A percentile compares a stretch with the other conserved stretches of the same genome.
These are phyloP conservation scores for Phytophthora sp. DNA, from an alignment of 352 stramenopile species.

Conservation along the genomic window DNA sequence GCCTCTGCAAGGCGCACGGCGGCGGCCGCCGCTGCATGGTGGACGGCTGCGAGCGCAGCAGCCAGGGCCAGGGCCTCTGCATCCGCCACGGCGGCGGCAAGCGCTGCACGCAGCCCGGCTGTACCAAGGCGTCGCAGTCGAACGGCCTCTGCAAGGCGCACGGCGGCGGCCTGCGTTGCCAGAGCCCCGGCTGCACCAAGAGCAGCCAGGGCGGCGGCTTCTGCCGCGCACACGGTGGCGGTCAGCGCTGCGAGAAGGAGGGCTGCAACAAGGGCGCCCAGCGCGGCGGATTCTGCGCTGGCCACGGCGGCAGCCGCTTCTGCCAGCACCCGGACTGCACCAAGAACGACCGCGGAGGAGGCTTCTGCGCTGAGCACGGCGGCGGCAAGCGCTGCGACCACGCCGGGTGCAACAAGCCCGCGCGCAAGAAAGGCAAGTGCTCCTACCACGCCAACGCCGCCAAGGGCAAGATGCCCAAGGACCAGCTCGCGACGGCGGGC, in stretches of 20 bases:
- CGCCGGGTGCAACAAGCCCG: slow-evolving; percentile 79
- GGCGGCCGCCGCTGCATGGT: slow-evolving; percentile 82
- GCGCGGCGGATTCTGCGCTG: slow-evolving; percentile 78
- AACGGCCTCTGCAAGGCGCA: slow-evolving; percentile 89
- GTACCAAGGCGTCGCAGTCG: slow-evolving; percentile 83
- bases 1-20: slow-evolving; percentile 84
- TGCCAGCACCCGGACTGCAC: slow-evolving; percentile 88
- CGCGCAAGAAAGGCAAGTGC: slow-evolving; percentile 88
- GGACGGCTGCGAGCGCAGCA: slow-evolving; percentile 80
- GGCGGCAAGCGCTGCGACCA: slow-evolving; percentile 85
- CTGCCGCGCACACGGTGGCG: slow-evolving; percentile 83
- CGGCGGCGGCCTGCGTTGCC: slow-evolving; percentile 80
- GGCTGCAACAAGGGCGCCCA: slow-evolving; percentile 87
- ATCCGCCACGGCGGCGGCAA: slow-evolving; percentile 87
- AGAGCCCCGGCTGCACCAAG: slow-evolving; percentile 80
- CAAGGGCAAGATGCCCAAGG: slow-evolving; percentile 73
- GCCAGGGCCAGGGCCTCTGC: slow-evolving; percentile 82
- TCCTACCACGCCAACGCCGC: slow-evolving; percentile 83
- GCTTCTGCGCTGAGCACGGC: slow-evolving; percentile 87
- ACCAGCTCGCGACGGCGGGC: slow-evolving; percentile 32
- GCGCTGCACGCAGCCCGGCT: slow-evolving; percentile 77
- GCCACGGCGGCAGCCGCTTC: slow-evolving; percentile 81
- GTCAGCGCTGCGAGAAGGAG: slow-evolving; percentile 83
- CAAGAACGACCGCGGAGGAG: slow-evolving; percentile 87
- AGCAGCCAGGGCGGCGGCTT: slow-evolving; percentile 84